Percentiles rank a stretch among this genome's conserved stretches.
Conservation (phyloP, 1,284 basidiomycete genomes). For the Tilletia walkeri region DNA sequence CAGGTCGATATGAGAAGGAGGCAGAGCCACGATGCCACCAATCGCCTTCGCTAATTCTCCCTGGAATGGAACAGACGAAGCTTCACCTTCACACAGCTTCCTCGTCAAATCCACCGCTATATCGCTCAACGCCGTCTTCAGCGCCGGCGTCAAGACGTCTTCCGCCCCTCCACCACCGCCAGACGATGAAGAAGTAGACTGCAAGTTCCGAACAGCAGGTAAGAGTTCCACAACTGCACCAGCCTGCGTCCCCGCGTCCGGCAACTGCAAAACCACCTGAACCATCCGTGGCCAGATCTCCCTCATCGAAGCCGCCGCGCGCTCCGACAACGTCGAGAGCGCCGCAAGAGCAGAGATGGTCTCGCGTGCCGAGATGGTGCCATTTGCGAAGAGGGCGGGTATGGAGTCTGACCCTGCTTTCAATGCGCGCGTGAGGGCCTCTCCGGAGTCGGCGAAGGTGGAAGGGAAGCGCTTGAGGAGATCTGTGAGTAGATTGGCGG, state of each 20-base stretch:
- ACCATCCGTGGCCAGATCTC: slow-evolving; percentile 16
- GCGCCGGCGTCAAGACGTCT: background rate
- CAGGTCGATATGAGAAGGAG: background rate
- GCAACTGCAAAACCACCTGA: slow-evolving; percentile 8
- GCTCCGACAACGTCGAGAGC: background rate
- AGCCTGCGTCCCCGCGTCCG: slow-evolving; percentile 10
- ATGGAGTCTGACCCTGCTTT: background rate
- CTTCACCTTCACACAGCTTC: slow-evolving; percentile 2
- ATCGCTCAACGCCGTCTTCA: slow-evolving; percentile 10
- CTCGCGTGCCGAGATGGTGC: background rate
- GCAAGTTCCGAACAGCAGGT: background rate
- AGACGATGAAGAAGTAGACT: no score
- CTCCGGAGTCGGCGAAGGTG: background rate
- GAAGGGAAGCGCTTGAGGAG: slow-evolving; percentile 13
- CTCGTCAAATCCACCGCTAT: slow-evolving; percentile 5
- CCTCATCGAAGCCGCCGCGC: slow-evolving; percentile 1
- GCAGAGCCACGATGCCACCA: slow-evolving; percentile 2
- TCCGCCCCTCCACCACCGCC: background rate
- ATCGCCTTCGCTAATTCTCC: background rate
- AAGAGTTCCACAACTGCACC: slow-evolving; percentile 11
- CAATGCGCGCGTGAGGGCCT: background rate
- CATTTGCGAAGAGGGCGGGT: background rate
- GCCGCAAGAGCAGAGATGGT: slow-evolving; percentile 6
- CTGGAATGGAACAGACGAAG: background rate
- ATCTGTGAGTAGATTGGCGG: background rate